Conservation (phyloP, 345 rosid genomes). For the Eutrema heterophyllum region DNA sequence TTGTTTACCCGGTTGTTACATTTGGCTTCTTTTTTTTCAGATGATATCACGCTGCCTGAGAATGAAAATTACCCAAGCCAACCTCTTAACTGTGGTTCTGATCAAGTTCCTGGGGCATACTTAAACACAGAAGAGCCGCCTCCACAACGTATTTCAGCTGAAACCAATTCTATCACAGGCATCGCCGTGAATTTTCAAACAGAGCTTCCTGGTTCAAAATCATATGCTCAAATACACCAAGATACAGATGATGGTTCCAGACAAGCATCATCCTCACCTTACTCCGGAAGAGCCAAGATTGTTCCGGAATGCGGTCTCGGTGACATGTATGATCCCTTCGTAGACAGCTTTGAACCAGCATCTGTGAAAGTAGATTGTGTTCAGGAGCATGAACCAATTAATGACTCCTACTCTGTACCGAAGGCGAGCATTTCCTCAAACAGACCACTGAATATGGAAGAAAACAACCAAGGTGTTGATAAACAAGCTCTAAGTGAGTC, state of each 20-base stretch:
- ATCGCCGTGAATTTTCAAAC: not conserved
- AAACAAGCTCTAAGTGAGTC: conserved; percentile 28
- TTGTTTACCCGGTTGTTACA: not conserved
- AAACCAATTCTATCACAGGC: not conserved
- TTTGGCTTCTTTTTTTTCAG: conserved; percentile 33
- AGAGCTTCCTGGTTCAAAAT: not conserved
- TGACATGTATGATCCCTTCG: conserved; percentile 81
- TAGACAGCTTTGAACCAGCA: conserved; percentile 74
- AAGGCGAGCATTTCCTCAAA: conserved; percentile 38
- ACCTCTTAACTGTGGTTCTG: conserved; percentile 18
- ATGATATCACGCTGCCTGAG: conserved; percentile 61
- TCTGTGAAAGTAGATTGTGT: conserved; percentile 37
- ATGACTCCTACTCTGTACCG: conserved; percentile 29
- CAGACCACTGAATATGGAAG: conserved; percentile 50
- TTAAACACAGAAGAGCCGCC: conserved; percentile 25
- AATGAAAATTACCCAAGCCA: conserved; percentile 34
- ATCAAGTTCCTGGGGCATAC: conserved; percentile 9
- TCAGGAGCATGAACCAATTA: conserved; percentile 40
- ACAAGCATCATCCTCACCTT: conserved; percentile 40
- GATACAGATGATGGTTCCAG: conserved; percentile 36
- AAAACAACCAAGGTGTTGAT: conserved; percentile 52
- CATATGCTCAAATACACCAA: not conserved
- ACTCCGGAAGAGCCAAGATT: conserved; percentile 33
- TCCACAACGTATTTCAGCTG: not conserved
- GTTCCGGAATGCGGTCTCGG: conserved; percentile 11